These are phyloP conservation scores for Mycosarcoma mackinlayi DNA, from an alignment of 1,284 basidiomycete genomes.

Conservation along the genomic window DNA sequence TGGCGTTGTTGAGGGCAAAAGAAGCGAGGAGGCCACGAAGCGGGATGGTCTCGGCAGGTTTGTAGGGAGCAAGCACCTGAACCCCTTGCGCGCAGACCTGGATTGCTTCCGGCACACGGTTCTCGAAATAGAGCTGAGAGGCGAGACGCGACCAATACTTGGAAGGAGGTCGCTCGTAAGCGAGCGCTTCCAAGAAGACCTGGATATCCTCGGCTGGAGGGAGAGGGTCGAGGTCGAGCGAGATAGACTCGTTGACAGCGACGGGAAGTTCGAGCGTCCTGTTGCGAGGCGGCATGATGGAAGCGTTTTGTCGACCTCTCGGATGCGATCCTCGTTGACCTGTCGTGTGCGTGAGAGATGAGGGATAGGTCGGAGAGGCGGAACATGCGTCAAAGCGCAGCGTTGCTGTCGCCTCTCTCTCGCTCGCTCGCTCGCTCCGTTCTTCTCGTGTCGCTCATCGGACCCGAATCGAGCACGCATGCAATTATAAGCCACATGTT, in stretches of 20 bases:
- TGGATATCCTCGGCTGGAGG: conserved; percentile 58
- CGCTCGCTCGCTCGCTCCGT: background rate
- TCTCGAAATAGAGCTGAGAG: conserved; percentile 52
- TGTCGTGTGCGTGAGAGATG: background rate
- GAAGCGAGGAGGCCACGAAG: conserved; percentile 56
- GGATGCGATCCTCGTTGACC: background rate
- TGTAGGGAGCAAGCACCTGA: conserved; percentile 46
- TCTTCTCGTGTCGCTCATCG: conserved; percentile 10
- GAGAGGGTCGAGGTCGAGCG: conserved; percentile 59
- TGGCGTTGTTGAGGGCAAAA: conserved; percentile 50
- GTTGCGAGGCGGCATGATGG: conserved; percentile 40
- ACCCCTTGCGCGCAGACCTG: conserved; percentile 50
- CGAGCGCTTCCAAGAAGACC: conserved; percentile 59
- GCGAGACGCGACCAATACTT: conserved; percentile 61
- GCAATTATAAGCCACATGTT: background rate
- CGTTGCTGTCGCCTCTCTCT: background rate
- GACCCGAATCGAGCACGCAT: conserved; percentile 1
- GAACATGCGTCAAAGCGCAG: background rate
- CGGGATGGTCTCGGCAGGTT: conserved; percentile 50
- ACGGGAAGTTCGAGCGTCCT: conserved; percentile 58
- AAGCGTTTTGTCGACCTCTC: background rate
- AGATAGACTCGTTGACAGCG: conserved; percentile 58
- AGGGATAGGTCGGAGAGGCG: background rate
- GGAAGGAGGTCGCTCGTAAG: conserved; percentile 54
- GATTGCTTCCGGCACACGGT: conserved; percentile 49